Evolutionary conservation across 176 grass and related monocot species (phyloP), one percentile per base, ranked within the genome.

Genomic region (Oryza nivara): DNA sequence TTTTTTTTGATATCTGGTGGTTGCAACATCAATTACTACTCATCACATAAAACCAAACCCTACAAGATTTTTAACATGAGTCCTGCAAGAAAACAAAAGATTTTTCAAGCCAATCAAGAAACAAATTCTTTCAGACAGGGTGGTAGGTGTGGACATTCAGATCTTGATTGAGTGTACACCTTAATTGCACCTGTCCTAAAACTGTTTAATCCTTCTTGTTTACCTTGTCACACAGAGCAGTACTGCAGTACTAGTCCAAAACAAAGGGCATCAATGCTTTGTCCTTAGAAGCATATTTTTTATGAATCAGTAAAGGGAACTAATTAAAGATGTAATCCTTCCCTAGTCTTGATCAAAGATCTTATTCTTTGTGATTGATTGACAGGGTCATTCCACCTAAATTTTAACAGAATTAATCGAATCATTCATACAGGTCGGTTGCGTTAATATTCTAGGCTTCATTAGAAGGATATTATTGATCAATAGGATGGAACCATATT

Each of bases 11-110:
- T 72, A 38, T 52, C 34, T 68, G 74, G 65, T 85, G 4, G 76
- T 89, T 89, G 76, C 69, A 64, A 69, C 83, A 73, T 82, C 84
- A 86, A 73, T 77, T 77, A 52, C 54, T 51, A 45, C 40, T 67
- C 72, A 11, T 19, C 12, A 66, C 25, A 60, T 56, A 30, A 81
- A 81, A 41, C 48, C 60, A 83, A 70, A 80, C n/a, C 20, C 26
- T 69, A 83, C 61, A 65, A 74, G 26, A 61, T 67, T 69, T 77
- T 75, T 34, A 64, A 38, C 47, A 40, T n/a, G 51, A 72, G 65
- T 4, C 73, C 77, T 82, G 43, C 73, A 72, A 75, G 73, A 23
- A 63, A 22, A 63, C 66, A 83, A 65, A 25, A 65, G 14, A 41
- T 23, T 23, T 36, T 87, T 51, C 20, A 19, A 38, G 36, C 23